A percentile compares a stretch with the other conserved stretches of the same genome.
These are phyloP conservation scores for Mycogone perniciosa DNA, from an alignment of 2,329 filamentous ascomycete species.

Conservation along the genomic window DNA sequence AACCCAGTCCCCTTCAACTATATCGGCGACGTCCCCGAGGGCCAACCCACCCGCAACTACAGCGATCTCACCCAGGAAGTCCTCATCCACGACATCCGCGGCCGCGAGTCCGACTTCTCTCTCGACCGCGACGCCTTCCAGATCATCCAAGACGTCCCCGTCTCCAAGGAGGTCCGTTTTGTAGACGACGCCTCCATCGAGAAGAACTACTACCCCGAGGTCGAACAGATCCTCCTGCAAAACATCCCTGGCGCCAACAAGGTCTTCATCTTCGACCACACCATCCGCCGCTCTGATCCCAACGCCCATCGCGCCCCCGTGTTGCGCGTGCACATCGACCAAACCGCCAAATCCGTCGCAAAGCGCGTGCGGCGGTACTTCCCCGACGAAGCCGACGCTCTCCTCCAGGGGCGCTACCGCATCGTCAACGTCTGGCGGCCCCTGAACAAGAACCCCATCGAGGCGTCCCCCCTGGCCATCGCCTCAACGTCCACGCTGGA, in stretches of 20 bases:
- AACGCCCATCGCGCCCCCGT: slow-evolving; percentile 62
- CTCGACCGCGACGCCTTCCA: slow-evolving; percentile 73
- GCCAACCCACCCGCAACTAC: slow-evolving; percentile 61
- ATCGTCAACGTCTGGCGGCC: slow-evolving; percentile 87
- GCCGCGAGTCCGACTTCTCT: slow-evolving; percentile 56
- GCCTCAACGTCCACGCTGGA: slow-evolving; percentile 57
- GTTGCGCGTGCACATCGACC: slow-evolving; percentile 72
- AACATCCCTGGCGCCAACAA: slow-evolving; percentile 59
- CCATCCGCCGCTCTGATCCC: slow-evolving; percentile 62
- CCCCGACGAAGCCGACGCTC: slow-evolving; percentile 58
- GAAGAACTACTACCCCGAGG: slow-evolving; percentile 74
- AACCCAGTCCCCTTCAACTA: slow-evolving; percentile 57
- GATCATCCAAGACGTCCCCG: slow-evolving; percentile 51
- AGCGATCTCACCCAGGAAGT: slow-evolving; percentile 43
- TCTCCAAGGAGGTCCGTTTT: slow-evolving; percentile 49
- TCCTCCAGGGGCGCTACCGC: slow-evolving; percentile 64
- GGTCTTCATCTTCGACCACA: slow-evolving; percentile 81
- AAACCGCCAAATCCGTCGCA: slow-evolving; percentile 60
- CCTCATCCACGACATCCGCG: slow-evolving; percentile 65
- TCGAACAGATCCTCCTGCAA: slow-evolving; percentile 64
- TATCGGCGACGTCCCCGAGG: slow-evolving; percentile 57
- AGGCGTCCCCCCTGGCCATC: slow-evolving; percentile 62
- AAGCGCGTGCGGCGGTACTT: slow-evolving; percentile 64
- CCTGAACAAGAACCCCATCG: slow-evolving; percentile 51
- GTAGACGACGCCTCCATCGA: slow-evolving; percentile 62